Percentiles rank a stretch among this genome's conserved stretches.
phyloP scores from a whole-genome alignment of 2,329 filamentous ascomycete species.

The Diaporthe capsici region DNA sequence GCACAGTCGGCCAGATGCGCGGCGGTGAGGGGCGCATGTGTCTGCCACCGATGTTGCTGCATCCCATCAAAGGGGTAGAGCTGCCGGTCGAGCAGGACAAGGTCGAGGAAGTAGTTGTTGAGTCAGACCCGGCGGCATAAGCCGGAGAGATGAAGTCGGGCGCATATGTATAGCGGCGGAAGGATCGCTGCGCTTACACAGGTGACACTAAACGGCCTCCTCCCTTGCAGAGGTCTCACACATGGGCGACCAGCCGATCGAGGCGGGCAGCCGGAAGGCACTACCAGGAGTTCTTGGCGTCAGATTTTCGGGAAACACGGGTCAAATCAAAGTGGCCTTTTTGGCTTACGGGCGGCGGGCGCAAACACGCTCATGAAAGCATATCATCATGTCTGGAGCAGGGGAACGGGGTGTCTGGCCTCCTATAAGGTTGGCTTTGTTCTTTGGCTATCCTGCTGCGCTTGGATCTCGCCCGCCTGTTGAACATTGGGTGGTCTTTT shows the following conservation, averaged over 20 bases:
- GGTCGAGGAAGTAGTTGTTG: conserved; percentile 58
- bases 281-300: conserved; percentile 37
- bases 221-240: conserved; percentile 13
- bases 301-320: background rate
- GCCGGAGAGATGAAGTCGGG: background rate
- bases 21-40: conserved; percentile 90
- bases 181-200: conserved; percentile 38
- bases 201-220: conserved; percentile 22
- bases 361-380: conserved; percentile 3
- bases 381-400: conserved; percentile 16
- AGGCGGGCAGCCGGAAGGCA: conserved; percentile 14
- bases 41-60: conserved; percentile 88
- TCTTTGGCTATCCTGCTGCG: conserved; percentile 19
- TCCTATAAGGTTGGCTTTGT: background rate
- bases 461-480: conserved; percentile 23
- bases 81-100: conserved; percentile 72
- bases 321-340: conserved; percentile 1
- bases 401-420: conserved; percentile 12
- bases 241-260: background rate
- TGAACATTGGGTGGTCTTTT: background rate
- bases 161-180: conserved; percentile 13
- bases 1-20: conserved; percentile 65
- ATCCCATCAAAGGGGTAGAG: conserved; percentile 86
- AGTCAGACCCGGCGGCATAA: conserved; percentile 66
- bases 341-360: conserved; percentile 7